Base-by-base conservation (phyloP, 1,284 basidiomycete genomes). In the Anthracocystis setariae region DNA sequence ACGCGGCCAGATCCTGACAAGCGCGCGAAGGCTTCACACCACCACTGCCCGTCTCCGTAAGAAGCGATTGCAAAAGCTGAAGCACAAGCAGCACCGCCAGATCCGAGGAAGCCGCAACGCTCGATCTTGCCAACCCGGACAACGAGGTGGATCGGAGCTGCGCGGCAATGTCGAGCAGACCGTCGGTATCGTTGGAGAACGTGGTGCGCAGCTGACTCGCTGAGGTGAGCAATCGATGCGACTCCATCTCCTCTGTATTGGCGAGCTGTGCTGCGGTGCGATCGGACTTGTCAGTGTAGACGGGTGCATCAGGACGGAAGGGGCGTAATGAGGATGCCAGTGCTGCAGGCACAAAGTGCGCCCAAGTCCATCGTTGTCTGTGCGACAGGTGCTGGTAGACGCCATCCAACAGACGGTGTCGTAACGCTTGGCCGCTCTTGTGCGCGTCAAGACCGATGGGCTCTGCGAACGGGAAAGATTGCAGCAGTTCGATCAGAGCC, bases 391-490 rank as follows among this genome's bases (percentile, higher is more conserved):
- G 51, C 12, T 47, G 42, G 32, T 77, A 73, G 45, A 77, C 74
- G 21, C 62, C 50, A 13, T 65, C 54, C 25, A 74, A 45, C 2
- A 78, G 70, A 4, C 73, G 59, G n/a, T 21, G 48, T 23, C 74
- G 69, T 18, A 78, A 56, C 23, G 43, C 44, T 27, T 77, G 59
- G 18, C 76, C 76, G 35, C 56, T 67, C 46, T 55, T 54, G 23
- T 45, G 56, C 2, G 63, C 63, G 20, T 55, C 51, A 25, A 60
- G 37, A 25, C 61, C 59, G 42, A 63, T 39, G 9, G 63, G 46
- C 40, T 79, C 78, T 23, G 66, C 66, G 20, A 79, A 74, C 10
- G 78, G 78, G 47, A 79, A 79, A 1, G 58, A 56, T 23, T 68
- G 59, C 17, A 79, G 44, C 24, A 79, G 50, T 47, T 73, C 59